Conservation (phyloP, 2,329 filamentous ascomycete genomes). For the Calonectria montana region DNA sequence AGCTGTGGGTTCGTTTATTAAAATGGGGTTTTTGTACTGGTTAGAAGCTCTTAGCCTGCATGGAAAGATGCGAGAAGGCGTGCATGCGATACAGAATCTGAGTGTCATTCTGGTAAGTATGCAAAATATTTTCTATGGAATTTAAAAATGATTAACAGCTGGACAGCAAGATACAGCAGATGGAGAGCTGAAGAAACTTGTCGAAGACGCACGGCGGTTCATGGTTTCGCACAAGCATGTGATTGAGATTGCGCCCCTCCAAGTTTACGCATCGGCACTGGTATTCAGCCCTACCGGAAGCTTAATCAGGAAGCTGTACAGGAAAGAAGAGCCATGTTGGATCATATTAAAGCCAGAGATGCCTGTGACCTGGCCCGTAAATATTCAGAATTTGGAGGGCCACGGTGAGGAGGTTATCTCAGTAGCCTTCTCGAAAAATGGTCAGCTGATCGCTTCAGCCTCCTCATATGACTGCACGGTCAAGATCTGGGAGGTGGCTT, state of each 20-base stretch:
- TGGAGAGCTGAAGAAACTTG: neutral
- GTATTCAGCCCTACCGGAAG: constrained; percentile 6
- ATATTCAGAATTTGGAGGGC: neutral
- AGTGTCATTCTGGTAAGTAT: neutral
- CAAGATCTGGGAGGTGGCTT: neutral
- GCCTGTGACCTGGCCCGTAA: neutral
- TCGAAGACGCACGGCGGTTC: constrained; percentile 9
- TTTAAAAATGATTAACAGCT: no score
- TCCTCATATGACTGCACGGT: neutral
- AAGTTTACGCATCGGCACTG: constrained; percentile 20
- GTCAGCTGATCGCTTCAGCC: neutral
- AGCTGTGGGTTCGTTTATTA: neutral
- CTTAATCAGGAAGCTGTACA: neutral
- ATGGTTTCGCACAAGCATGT: accelerated
- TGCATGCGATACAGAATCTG: neutral
- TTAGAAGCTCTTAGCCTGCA: constrained; percentile 55
- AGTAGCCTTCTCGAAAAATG: neutral
- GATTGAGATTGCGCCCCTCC: neutral
- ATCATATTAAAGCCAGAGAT: neutral
- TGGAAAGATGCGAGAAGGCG: constrained; percentile 12
- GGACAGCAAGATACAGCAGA: neutral
- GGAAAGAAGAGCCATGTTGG: neutral
- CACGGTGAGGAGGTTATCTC: neutral
- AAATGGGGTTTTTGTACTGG: constrained; percentile 50
- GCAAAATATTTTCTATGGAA: neutral